A percentile compares a stretch with the other conserved stretches of the same genome.
Conservation (phyloP, 2,329 filamentous ascomycete species). For the Epichloe sp. region DNA sequence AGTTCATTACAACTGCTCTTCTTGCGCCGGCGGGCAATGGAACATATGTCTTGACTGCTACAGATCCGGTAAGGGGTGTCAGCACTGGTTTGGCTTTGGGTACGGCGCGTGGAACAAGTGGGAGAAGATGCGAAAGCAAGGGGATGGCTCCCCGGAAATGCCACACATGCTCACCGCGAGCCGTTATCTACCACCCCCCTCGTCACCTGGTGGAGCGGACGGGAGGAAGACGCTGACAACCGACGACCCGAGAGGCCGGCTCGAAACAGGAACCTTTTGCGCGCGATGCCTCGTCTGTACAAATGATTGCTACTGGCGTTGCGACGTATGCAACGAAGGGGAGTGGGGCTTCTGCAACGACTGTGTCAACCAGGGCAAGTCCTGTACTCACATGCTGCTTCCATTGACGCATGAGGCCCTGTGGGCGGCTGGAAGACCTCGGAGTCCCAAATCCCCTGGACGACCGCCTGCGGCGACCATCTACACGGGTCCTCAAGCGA, state of each 20-base stretch:
- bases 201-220: conserved; percentile 37
- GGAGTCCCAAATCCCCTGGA: conserved; percentile 31
- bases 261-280: conserved; percentile 78
- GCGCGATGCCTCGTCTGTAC: conserved; percentile 58
- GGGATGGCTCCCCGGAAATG: conserved; percentile 26
- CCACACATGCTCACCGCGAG: conserved; percentile 47
- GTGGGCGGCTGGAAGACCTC: conserved; percentile 21
- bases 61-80: conserved; percentile 60
- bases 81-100: conserved; percentile 82
- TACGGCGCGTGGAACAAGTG: conserved; percentile 56
- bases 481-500: conserved; percentile 31
- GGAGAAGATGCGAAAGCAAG: conserved; percentile 36
- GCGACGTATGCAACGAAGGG: conserved; percentile 74
- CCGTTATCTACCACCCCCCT: conserved; percentile 40
- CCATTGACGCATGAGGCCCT: conserved; percentile 53
- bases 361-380: conserved; percentile 71
- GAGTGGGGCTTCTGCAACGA: conserved; percentile 90
- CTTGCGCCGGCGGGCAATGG: conserved; percentile 58
- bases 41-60: conserved; percentile 77
- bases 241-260: conserved; percentile 52
- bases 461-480: conserved; percentile 34
- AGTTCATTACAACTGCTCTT: conserved; percentile 69
- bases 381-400: conserved; percentile 70
- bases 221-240: conserved; percentile 45
- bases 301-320: conserved; percentile 84